Base-by-base conservation (phyloP, 495 filamentous ascomycete genomes). In the Chlorociboria aeruginascens region DNA sequence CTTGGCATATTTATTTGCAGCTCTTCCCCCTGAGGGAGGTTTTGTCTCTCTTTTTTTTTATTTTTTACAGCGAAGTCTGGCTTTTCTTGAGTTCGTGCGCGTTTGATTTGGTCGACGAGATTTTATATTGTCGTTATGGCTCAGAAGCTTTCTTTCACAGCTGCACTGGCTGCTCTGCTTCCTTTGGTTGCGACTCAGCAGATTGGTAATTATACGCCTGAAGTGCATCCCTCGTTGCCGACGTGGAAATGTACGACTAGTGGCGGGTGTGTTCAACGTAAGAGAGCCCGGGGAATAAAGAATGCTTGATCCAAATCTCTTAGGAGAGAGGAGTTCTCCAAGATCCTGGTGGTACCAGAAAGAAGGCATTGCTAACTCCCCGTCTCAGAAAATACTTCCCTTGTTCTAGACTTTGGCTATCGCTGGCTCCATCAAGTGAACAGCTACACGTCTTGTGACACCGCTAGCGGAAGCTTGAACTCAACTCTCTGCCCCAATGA, bases 381-480 rank as follows among this genome's bases (percentile, higher is more conserved):
- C 20, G 20, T 25, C 20, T 63, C 56, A 33, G 51, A 66, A 42
- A 58, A 62, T n/a, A 70, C 66, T 40, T 62, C 60, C 17, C 57
- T 79, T 30, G 73, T 76, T 8, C 55, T 73, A 12, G 76, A 80
- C 53, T 61, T 66, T 30, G 58, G 66, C 10, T 62, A 69, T 40
- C 76, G 73, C 34, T 61, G 57, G 44, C 58, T 79, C 46, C 69
- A 79, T 59, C 53, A 66, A 48, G 50, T 55, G 20, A 58, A 59
- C 45, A 59, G 56, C 58, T 52, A 57, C 45, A 61, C 48, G 16
- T 36, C 34, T 3, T 36, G 34, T 6, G 14, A 12, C 43, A 66
- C 64, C 52, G 58, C 63, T 48, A 69, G 66, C 44, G 64, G 68
- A 32, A 63, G 55, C 40, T 66, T 65, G 11, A 57, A 60, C 53